Evolutionary conservation across 2,329 filamentous ascomycete genomes (phyloP), one percentile per base, ranked within the genome.

Genomic region (Aureobasidium sp.): DNA sequence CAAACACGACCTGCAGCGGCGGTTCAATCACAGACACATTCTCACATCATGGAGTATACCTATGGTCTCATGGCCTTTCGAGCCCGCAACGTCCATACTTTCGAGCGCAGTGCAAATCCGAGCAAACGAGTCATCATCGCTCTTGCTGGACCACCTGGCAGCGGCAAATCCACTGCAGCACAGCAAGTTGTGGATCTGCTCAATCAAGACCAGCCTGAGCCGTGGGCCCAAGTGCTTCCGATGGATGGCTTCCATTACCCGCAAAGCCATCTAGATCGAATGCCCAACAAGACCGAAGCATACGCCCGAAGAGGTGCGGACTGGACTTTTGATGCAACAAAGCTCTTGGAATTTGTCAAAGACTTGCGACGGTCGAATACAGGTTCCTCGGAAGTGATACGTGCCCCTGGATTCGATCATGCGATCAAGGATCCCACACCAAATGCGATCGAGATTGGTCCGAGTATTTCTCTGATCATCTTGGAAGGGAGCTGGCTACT

Each of bases 181-280:
- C 17, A 53, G 14, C 20, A 27, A 2, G 29, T 62, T 6, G 37
- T 39, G 22, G 5, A 45, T 15, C 17, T 49, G 9, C 37, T 62
- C n/a, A 45, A 53, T n/a, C 15, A 20, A 20, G 7, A 22, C 15
- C 44, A 41, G 1, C 2, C 12, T 12, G 6, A 20, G 15, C 27
- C 27, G 5, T 62, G 29, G 25, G 39, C 37, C 15, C 31, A 34
- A 6, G 59, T 62, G 5, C 31, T 61, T 11, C 42, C 59, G 9
- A 53, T 76, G 72, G 74, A 76, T 53, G 75, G 74, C 15, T 76
- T 75, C 58, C 74, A 76, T 63, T 65, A 71, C 12, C 65, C 72
- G 1, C 68, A 71, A 12, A 64, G 66, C 20, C 64, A 63, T 17
- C 65, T 76, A 8, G 70, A 74, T 49, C 58, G 60, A 3, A 66